These are phyloP conservation scores for Aspergillus olivimuriae DNA, from an alignment of 495 filamentous ascomycete species.

Conservation along the genomic window DNA sequence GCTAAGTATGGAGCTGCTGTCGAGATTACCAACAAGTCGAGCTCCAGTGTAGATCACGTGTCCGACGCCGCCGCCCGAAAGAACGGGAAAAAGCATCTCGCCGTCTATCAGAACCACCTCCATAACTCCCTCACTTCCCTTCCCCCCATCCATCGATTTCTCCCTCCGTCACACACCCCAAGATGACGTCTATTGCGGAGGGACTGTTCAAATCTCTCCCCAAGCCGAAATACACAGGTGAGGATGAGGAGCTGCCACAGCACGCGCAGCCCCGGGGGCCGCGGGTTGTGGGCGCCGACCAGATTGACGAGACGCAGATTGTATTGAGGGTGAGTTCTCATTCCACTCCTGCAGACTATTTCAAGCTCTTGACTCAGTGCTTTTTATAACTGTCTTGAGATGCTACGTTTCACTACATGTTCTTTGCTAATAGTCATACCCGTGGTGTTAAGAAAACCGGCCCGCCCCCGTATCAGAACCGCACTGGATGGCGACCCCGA, in stretches of 20 bases:
- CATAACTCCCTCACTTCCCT: constrained; percentile 7
- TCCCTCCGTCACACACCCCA: constrained; percentile 14
- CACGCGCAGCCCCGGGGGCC: constrained; percentile 71
- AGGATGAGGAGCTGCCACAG: constrained; percentile 71
- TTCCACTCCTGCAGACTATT: background rate
- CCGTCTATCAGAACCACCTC: constrained; percentile 6
- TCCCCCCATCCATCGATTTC: constrained; percentile 13
- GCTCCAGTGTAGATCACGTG: background rate
- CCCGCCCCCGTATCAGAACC: constrained; percentile 80
- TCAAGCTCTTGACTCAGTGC: background rate
- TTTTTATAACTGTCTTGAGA: background rate
- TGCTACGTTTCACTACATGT: too few relatives aligned
- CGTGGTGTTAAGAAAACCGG: constrained; percentile 78
- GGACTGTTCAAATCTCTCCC: constrained; percentile 79
- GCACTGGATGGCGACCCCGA: constrained; percentile 81
- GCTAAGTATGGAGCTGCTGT: too few relatives aligned
- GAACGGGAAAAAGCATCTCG: constrained; percentile 10
- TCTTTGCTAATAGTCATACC: too few relatives aligned
- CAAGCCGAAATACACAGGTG: constrained; percentile 81
- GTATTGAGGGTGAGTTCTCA: constrained; percentile 62
- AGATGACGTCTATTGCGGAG: constrained; percentile 65
- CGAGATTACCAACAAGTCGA: background rate
- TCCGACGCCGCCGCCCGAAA: constrained; percentile 13
- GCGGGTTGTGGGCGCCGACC: constrained; percentile 68
- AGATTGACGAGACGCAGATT: constrained; percentile 80